Evolutionary conservation across 257 asterid genomes (phyloP), one percentile per base, ranked within the genome.

Genomic region (Plectranthus barbatus): DNA sequence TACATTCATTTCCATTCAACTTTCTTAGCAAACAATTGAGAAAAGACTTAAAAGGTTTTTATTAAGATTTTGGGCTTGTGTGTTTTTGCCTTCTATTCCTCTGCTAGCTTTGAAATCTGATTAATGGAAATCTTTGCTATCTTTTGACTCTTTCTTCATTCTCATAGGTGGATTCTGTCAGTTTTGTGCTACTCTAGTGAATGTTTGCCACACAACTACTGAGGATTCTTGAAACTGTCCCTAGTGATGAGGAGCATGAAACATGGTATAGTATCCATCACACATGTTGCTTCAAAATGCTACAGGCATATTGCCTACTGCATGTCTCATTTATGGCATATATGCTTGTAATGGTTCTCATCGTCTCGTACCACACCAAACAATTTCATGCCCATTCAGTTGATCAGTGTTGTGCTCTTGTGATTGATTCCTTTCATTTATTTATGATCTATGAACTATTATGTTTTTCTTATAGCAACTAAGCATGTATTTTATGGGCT

Each of bases 171-270:
- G 56, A 67, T 56, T 58, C n/a, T 24, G 18, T 47, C 57, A 49
- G 41, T 67, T 44, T 6, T 59, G 41, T 56, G 62, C 67, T 61
- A 19, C 69, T 53, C 59, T 60, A 31, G 74, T 87, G 82, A 81
- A 87, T 85, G 95, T 82, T 84, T 67, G 88, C 95, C 55, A 68
- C 91, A 42, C 86, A 79, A 72, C 80, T 81, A 42, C 64, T 85
- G 78, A 73, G 83, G 63, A 72, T 84, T 81, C 86, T 91, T 36
- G 68, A 76, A 56, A 72, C 86, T 65, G 60, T 82, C 69, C 88
- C 87, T 24, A 72, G 77, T 37, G 83, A 84, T 77, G 80, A 71
- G 72, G 74, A 57, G 72, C 9, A 64, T 54, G 77, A 90, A 67
- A 70, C 67, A 74, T 5, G 86, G 97, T 87, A 80, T 78, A 49